Evolutionary conservation across 306 rosid species (phyloP), one percentile per base, ranked within the genome.

Genomic region (Ziziphus jujuba): DNA sequence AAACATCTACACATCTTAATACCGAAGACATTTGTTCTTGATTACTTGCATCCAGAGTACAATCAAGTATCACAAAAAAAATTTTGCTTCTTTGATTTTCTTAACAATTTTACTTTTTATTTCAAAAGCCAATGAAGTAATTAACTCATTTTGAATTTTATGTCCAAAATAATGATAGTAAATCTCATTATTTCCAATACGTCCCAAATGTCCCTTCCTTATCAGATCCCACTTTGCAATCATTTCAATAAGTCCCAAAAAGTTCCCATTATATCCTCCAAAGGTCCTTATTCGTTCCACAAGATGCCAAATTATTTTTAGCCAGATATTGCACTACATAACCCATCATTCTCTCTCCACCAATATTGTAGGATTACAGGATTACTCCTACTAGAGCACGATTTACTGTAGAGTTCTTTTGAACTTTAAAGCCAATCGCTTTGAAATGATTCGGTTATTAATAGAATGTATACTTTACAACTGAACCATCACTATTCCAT

Each of bases 221-320:
- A 45, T 45, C n/a, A 11, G 59, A 20, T 54, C 9, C 2, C 9
- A 54, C 24, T 54, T 15, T 5, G 24, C 59, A 9, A 54, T n/a
- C 28, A 54, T 54, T 23, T 54, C 59, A 54, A 23, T 54, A 6
- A 54, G 16, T 6, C 59, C 17, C 12, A 45, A 45, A 45, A 45
- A 45, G 12, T 45, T 45, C 10, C 17, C 51, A 45, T 45, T 45
- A 15, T 45, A 45, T 45, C 51, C 17, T 45, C 12, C 5, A 45
- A 45, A 45, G 10, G 17, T 54, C n/a, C n/a, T 54, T 23, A 54
- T 54, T 54, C n/a, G 3, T 54, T 54, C 9, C 21, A 54, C 59
- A 20, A 54, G n/a, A 54, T 54, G 59, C 59, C 59, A 54, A 54
- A 54, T n/a, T 54, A 54, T 54, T 54, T n/a, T 54, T 54, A 16